Evolutionary conservation across 2,329 filamentous ascomycete genomes (phyloP).

Genomic region (Xylariaceae sp.): DNA sequence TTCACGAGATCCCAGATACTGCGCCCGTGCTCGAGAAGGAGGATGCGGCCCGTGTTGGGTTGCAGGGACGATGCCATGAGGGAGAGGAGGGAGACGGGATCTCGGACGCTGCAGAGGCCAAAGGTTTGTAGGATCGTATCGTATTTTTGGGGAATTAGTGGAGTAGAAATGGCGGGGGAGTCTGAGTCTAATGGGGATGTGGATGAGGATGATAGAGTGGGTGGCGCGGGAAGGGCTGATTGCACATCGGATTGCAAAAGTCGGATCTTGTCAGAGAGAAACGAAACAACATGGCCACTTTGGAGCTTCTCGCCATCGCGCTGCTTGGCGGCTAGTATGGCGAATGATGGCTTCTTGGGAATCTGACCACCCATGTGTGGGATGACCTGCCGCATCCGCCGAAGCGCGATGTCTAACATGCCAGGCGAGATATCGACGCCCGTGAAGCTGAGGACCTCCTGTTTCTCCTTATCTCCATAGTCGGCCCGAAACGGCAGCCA

Average conservation of each 20-base stretch:
- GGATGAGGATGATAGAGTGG: constrained; percentile 44
- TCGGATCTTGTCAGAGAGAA: constrained; percentile 52
- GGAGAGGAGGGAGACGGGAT: constrained; percentile 60
- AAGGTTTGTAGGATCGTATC: constrained; percentile 71
- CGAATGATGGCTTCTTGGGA: constrained; percentile 43
- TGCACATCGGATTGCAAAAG: constrained; percentile 58
- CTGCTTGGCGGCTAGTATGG: constrained; percentile 31
- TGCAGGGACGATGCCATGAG: constrained; percentile 60
- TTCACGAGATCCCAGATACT: constrained; percentile 61
- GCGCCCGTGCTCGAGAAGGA: constrained; percentile 69
- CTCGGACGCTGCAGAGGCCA: constrained; percentile 67
- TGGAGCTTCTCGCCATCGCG: constrained; percentile 7
- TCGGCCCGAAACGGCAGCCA: constrained; percentile 9
- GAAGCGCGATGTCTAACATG: constrained; percentile 65
- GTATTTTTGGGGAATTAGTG: constrained; percentile 54
- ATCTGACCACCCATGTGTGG: constrained; percentile 50
- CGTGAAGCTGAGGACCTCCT: constrained; percentile 61
- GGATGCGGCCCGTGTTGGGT: constrained; percentile 63
- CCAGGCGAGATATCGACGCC: constrained; percentile 66
- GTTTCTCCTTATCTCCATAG: constrained; percentile 5
- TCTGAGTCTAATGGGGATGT: constrained; percentile 47
- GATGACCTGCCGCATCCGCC: constrained; percentile 54
- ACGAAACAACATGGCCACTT: constrained; percentile 39
- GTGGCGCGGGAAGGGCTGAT: constrained; percentile 49
- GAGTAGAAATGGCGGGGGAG: constrained; percentile 47